Evolutionary conservation across 345 rosid species (phyloP).

Genomic region (Gossypium stocksii): DNA sequence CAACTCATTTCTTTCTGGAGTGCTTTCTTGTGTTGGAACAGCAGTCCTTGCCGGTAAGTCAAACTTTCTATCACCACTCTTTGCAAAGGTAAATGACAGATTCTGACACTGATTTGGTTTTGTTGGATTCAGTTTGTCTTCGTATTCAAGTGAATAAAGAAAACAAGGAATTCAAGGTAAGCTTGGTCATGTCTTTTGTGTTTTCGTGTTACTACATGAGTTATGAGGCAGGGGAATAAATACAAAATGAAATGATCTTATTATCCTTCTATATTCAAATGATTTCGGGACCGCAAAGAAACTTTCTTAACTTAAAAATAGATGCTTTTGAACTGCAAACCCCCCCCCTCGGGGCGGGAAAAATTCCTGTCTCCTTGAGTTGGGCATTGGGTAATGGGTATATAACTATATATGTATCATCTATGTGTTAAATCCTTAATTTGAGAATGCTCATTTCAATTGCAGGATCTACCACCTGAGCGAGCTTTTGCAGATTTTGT

Average conservation of each 20-base stretch:
- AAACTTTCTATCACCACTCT: background rate
- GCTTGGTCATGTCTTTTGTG: background rate
- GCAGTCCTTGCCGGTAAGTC: slow-evolving; percentile 94
- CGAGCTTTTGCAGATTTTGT: slow-evolving; percentile 87
- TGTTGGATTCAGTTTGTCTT: slow-evolving; percentile 67
- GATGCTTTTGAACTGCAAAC: background rate
- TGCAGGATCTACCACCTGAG: slow-evolving; percentile 72
- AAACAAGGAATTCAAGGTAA: slow-evolving; percentile 95
- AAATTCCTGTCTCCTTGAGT: background rate
- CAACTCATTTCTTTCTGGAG: slow-evolving; percentile 93
- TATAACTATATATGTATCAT: background rate
- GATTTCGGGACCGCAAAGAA: background rate
- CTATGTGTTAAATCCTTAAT: background rate
- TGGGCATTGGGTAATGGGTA: background rate
- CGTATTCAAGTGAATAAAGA: slow-evolving; percentile 99
- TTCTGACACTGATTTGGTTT: slow-evolving; percentile 7
- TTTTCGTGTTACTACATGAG: background rate
- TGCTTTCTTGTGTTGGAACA: slow-evolving; percentile 93
- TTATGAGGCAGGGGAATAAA: background rate
- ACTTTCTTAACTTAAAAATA: background rate
- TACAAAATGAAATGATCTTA: background rate
- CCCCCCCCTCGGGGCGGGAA: too few relatives aligned
- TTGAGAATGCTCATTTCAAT: slow-evolving; percentile 4
- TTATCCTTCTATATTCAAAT: background rate
- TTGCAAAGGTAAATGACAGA: background rate